A percentile compares a stretch with the other conserved stretches of the same genome.
phyloP scores from a whole-genome alignment of 2,329 filamentous ascomycete genomes.

The Tricladium varicosporioides region DNA sequence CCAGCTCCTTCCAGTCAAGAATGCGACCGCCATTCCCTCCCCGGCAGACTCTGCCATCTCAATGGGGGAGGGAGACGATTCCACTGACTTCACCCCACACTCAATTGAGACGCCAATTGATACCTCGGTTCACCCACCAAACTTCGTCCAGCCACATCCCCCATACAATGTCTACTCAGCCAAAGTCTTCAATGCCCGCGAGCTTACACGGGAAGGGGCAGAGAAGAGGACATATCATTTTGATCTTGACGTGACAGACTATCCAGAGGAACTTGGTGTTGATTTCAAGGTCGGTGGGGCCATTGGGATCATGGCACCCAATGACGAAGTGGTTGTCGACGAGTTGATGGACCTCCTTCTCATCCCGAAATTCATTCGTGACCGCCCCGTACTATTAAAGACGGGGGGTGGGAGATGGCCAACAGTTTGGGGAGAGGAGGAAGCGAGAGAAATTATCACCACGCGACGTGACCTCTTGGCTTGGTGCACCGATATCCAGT shows the following conservation, averaged over 20 bases:
- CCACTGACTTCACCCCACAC: constrained; percentile 34
- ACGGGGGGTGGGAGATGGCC: constrained; percentile 88
- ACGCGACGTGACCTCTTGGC: constrained; percentile 89
- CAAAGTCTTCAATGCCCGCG: constrained; percentile 79
- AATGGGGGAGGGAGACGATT: constrained; percentile 34
- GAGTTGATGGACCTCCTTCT: constrained; percentile 79
- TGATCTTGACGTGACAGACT: constrained; percentile 93
- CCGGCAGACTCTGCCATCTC: constrained; percentile 51
- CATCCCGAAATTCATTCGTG: constrained; percentile 77
- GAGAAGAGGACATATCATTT: constrained; percentile 98
- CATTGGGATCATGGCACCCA: constrained; percentile 89
- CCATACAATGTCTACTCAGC: constrained; percentile 90
- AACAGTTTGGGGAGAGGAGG: constrained; percentile 94
- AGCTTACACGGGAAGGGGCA: constrained; percentile 82
- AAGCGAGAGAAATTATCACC: constrained; percentile 80
- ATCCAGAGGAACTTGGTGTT: constrained; percentile 77
- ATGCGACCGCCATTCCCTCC: constrained; percentile 37
- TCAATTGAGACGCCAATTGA: constrained; percentile 39
- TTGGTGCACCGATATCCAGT: constrained; percentile 94
- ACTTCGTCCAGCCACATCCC: constrained; percentile 90
- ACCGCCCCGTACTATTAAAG: constrained; percentile 77
- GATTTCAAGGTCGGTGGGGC: constrained; percentile 97
- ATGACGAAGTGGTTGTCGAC: constrained; percentile 73
- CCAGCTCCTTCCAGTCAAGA: constrained; percentile 60
- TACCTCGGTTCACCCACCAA: constrained; percentile 70